Base-by-base conservation (phyloP, 306 rosid genomes). In the Cicer pinnatifidum region DNA sequence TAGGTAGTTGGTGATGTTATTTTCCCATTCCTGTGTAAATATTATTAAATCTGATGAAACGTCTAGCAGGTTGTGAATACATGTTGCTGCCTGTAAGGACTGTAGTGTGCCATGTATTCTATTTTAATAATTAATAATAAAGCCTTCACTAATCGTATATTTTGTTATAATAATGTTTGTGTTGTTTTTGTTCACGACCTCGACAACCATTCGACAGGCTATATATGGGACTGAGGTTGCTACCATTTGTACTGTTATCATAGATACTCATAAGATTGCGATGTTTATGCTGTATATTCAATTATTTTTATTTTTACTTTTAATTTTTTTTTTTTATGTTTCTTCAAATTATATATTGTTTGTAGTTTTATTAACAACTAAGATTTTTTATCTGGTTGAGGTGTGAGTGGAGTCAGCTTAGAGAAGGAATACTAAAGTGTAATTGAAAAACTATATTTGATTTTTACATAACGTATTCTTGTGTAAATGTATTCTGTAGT, bases 71-170 rank as follows among this genome's bases (percentile, higher is more conserved):
- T 41, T 79, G 78, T 75, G 81, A 15, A 80, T 79, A 73, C 88
- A 77, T 90, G 89, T 80, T 58, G 81, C 79, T 47, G 44, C 92
- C 86, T 85, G 90, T 84, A 72, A 72, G 63, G 78, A 75, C 77
- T 70, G 78, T 80, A 59, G 88, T 82, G 71, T 75, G 84, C 72
- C 70, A 48, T 84, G 84, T 81, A 79, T 80, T 81, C 81, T 85
- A 83, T 82, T 82, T 82, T 77, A 69, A 84, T 67, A 89, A 85
- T 72, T 33, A n/a, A 12, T n/a, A 87, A 67, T 64, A 64, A 76
- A 75, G 16, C 88, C 80, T 78, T 44, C 8, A 75, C 71, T 75
- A 68, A 76, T 82, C 64, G 59, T 56, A 48, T 68, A 17, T 51
- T 13, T 61, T 68, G 74, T 79, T 57, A 66, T 35, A 7, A 11